Base-by-base conservation (phyloP, 2,329 filamentous ascomycete species). In the Karstenula rhodostoma region DNA sequence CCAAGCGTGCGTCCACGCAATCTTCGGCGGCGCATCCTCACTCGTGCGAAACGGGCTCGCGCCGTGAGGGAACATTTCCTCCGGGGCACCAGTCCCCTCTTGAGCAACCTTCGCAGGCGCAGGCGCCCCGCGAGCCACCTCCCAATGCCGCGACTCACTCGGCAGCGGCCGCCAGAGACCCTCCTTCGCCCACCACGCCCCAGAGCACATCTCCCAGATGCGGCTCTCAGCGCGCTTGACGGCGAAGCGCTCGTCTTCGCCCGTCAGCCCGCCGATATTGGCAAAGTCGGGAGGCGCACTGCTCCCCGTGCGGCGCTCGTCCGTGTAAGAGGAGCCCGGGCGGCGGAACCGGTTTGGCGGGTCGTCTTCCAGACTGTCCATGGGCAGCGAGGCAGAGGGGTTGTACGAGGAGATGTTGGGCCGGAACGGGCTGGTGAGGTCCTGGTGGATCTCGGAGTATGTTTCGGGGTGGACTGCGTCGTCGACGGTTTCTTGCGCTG, bases 131-230 rank as follows among this genome's bases (percentile, higher is more conserved):
- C 49, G 19, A 2, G 27, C 49, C 8, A 69, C 66, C 71, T 92
- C 90, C 90, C 90, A 93, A 67, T 89, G 85, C 50, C 91, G 78
- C 9, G 87, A 85, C 62, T 90, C 87, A 0, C 74, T 64, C 0
- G 88, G 85, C 42, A 93, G 71, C 2, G 91, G 91, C 62, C 84
- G 84, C 86, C 89, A 90, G 90, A 91, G 94, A 8, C 77, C 82
- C 7, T 82, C 78, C 4, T 88, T 79, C 2, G 83, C 83, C 80
- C 92, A 92, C 91, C 91, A 94, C 62, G 85, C 81, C 40, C 81
- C 82, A 19, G 90, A 87, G 75, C 91, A 94, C 73, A 95, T 87
- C 78, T 95, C 91, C 91, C 91, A 95, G 3, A 95, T 79, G n/a
- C 92, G 82, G 65, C 89, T 92, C 46, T 87, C 83, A 1, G 91